These are phyloP conservation scores for Mycosarcoma mackinlayi DNA, from an alignment of 1,284 basidiomycete species.

Conservation along the genomic window DNA sequence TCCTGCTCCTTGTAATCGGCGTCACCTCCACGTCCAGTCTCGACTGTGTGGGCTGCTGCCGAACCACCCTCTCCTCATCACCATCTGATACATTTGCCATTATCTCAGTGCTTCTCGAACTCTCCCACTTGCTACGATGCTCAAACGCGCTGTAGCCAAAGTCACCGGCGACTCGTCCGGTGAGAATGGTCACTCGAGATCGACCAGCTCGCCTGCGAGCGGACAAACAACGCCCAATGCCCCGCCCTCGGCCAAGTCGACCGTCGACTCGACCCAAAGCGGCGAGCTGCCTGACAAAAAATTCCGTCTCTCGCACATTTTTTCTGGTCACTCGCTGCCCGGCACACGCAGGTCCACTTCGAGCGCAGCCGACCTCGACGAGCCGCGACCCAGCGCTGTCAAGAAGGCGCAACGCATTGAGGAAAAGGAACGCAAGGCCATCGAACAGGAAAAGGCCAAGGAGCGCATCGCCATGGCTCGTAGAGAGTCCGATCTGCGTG, in stretches of 20 bases:
- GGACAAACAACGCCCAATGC: slow-evolving; percentile 21
- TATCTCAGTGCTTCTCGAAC: too few species aligned
- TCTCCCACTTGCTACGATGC: slow-evolving; percentile 12
- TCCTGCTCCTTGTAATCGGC: background rate
- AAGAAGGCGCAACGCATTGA: slow-evolving; percentile 41
- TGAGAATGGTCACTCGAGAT: slow-evolving; percentile 23
- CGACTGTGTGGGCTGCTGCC: slow-evolving; percentile 48
- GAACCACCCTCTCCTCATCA: slow-evolving; percentile 1
- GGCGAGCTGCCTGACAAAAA: slow-evolving; percentile 31
- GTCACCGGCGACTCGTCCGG: slow-evolving; percentile 35
- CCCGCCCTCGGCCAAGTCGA: slow-evolving; percentile 25
- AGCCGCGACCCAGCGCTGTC: slow-evolving; percentile 45
- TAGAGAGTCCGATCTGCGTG: slow-evolving; percentile 47
- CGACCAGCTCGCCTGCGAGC: slow-evolving; percentile 9
- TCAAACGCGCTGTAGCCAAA: slow-evolving; percentile 38
- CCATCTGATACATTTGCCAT: background rate
- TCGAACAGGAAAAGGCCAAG: slow-evolving; percentile 35
- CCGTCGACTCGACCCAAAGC: slow-evolving; percentile 25
- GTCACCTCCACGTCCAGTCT: slow-evolving; percentile 50
- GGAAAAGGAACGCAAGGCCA: slow-evolving; percentile 50
- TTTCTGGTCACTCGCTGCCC: slow-evolving; percentile 29
- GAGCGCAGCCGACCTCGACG: slow-evolving; percentile 29
- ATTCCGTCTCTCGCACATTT: slow-evolving; percentile 51
- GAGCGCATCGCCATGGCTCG: slow-evolving; percentile 39
- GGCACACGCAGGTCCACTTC: slow-evolving; percentile 31